Percentiles rank a stretch among this genome's conserved stretches.
Conservation (phyloP, 2,329 filamentous ascomycete species). For the Venturia carpophila region DNA sequence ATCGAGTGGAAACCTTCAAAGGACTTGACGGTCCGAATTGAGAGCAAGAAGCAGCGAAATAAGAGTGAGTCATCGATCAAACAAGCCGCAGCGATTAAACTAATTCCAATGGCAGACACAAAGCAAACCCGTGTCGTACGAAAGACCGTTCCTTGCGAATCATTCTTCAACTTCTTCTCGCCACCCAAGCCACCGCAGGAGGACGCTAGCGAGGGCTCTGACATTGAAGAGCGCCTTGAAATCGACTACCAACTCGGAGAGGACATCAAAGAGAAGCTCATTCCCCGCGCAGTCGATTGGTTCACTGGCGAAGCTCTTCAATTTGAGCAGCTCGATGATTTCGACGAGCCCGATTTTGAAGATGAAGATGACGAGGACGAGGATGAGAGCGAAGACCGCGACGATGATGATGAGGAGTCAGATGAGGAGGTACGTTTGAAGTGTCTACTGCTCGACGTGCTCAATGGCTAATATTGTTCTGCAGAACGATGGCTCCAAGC, state of each 20-base stretch:
- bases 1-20: conserved; percentile 93
- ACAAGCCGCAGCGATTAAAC: background rate
- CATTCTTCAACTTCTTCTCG: conserved; percentile 97
- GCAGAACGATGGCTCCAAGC: conserved; percentile 36
- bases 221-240: conserved; percentile 96
- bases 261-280: conserved; percentile 99
- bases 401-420: conserved; percentile 57
- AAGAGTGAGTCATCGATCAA: conserved; percentile 64
- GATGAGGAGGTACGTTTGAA: conserved; percentile 28
- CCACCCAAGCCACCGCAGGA: conserved; percentile 79
- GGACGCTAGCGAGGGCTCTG: conserved; percentile 67
- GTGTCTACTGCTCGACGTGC: background rate
- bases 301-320: conserved; percentile 97
- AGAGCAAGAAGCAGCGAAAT: conserved; percentile 99
- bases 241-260: conserved; percentile 98
- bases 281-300: conserved; percentile 97
- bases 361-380: conserved; percentile 92
- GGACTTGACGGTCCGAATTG: conserved; percentile 86
- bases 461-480: background rate
- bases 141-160: conserved; percentile 97
- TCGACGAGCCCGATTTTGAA: conserved; percentile 74
- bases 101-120: conserved; percentile 56
- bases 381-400: conserved; percentile 69
- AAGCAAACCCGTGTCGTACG: conserved; percentile 99
- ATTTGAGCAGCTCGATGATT: conserved; percentile 84